Evolutionary conservation across 1,139 yeast species (phyloP), one percentile per base, ranked within the genome.

Genomic region (Yamadazyma siamensis): DNA sequence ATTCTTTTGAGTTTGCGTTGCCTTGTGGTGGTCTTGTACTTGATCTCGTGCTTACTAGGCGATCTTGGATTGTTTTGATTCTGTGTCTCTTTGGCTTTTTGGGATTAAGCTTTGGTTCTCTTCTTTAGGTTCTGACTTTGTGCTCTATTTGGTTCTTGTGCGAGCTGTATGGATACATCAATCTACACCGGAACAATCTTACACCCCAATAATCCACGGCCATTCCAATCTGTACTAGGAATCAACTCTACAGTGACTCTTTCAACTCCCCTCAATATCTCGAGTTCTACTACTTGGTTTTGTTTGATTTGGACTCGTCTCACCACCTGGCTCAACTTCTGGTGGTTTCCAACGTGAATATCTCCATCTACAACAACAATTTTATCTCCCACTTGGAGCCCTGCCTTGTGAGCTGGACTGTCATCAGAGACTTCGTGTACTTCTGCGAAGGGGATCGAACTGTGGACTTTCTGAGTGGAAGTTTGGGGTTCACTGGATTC

Each of bases 161-260:
- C n/a, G n/a, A n/a, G n/a, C n/a, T n/a, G n/a, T n/a, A n/a, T n/a
- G n/a, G n/a, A n/a, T n/a, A n/a, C n/a, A n/a, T n/a, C n/a, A 23
- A 23, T 8, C 32, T 55, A 71, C 31, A 73, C 36, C 13, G 80
- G 80, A 17, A 67, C 58, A 24, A 80, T 50, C 37, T 76, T 77
- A 49, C 94, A 84, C 2, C 95, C 95, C 18, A 86, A 59, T 16
- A 80, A 52, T 2, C 95, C 94, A 19, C 66, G 60, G 6, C 94
- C 94, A 20, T 65, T 65, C 94, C 95, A 85, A 9, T 61, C 52
- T 8, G 58, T 55, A 2, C 71, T 56, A 1, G 95, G 94, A 2
- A 48, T 56, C 31, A 86, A 53, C 4, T 41, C 39, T 18, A 76
- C 33, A 13, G 20, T 33, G n/a, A 50, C 25, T 2, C 34, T 33